phyloP scores from a whole-genome alignment of 2,329 filamentous ascomycete species.

The Leptographium wingfieldii region DNA sequence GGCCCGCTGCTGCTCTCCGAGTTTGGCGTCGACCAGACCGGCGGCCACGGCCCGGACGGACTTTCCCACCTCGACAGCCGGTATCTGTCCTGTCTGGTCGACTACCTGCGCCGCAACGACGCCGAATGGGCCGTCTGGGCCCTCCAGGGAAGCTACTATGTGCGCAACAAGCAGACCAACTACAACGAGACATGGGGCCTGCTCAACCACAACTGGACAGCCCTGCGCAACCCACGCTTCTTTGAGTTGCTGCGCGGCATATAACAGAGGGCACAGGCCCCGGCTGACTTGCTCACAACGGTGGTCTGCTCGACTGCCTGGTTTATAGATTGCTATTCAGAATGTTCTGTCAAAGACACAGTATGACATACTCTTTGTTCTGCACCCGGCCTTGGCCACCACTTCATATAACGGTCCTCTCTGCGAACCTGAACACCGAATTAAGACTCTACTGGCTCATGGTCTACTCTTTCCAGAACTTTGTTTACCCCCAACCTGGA shows the following conservation, averaged over 20 bases:
- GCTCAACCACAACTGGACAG: constrained; percentile 23
- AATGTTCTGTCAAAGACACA: background rate
- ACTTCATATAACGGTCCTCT: too few species aligned
- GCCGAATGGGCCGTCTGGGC: constrained; percentile 49
- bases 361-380: background rate
- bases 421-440: background rate
- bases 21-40: constrained; percentile 41
- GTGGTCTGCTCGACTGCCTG: background rate
- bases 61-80: constrained; percentile 29
- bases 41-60: constrained; percentile 23
- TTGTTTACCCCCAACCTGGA: background rate
- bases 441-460: background rate
- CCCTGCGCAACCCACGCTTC: constrained; percentile 25
- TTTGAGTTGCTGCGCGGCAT: constrained; percentile 24
- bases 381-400: background rate
- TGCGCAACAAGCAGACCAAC: constrained; percentile 35
- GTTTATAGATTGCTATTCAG: background rate
- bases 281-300: too few species aligned
- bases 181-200: constrained; percentile 40
- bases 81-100: constrained; percentile 39
- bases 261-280: constrained; percentile 23
- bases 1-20: constrained; percentile 45
- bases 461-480: background rate
- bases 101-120: constrained; percentile 41
- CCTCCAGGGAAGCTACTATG: constrained; percentile 45